Evolutionary conservation across 768 basidiomycete species (phyloP).

Genomic region (Termitomyces sp.): DNA sequence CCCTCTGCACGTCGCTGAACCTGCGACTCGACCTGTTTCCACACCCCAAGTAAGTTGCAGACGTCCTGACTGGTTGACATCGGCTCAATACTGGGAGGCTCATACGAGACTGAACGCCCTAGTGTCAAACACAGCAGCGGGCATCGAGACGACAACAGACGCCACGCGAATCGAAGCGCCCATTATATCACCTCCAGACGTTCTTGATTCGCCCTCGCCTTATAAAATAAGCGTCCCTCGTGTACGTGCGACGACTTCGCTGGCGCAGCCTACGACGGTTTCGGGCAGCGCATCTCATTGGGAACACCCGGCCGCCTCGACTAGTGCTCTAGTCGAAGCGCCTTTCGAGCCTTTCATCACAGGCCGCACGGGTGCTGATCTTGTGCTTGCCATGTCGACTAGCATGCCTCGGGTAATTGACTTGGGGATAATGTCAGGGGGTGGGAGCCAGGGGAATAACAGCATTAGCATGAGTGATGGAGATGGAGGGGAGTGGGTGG

Average conservation of each 20-base stretch:
- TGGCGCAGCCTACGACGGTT: not conserved
- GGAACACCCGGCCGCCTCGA: not conserved
- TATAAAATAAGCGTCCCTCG: conserved; percentile 2
- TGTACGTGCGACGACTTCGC: not conserved
- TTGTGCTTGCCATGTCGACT: conserved; percentile 10
- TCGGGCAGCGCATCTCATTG: not conserved
- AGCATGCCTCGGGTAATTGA: conserved; percentile 7
- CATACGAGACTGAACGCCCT: not conserved
- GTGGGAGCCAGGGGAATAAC: not conserved
- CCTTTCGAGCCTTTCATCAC: not conserved
- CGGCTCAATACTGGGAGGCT: conserved; percentile 4
- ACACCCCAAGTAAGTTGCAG: conserved; percentile 1
- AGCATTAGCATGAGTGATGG: no score
- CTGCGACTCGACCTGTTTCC: not conserved
- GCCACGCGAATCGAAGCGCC: not conserved
- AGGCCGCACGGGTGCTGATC: conserved; percentile 7
- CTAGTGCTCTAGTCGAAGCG: not conserved
- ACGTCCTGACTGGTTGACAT: conserved; percentile 3
- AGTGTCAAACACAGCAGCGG: not conserved
- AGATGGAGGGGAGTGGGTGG: not conserved
- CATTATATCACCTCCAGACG: not conserved
- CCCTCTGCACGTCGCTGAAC: not conserved
- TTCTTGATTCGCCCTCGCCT: not conserved
- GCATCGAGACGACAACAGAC: not conserved
- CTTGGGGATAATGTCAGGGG: not conserved